A percentile compares a stretch with the other conserved stretches of the same genome.
Conservation (phyloP, 75 land plant genomes). For the Cryptomeria japonica region DNA sequence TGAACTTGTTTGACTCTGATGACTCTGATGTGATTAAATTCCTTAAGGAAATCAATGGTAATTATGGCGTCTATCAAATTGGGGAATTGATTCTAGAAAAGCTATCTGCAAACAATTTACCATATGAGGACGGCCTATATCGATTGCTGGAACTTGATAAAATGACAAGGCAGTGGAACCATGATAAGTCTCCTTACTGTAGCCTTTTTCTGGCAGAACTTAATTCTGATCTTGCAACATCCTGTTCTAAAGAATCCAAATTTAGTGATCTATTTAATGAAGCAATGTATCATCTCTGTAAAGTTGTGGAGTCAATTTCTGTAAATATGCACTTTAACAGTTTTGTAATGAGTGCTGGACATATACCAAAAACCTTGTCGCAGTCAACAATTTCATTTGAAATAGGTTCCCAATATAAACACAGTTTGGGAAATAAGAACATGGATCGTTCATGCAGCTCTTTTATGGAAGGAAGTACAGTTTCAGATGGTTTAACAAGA, state of each 20-base stretch:
- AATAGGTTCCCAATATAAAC: neutral
- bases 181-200: constrained; percentile 65
- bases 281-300: constrained; percentile 84
- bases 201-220: constrained; percentile 89
- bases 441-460: constrained; percentile 1
- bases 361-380: neutral
- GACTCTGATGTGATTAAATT: constrained; percentile 50
- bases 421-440: neutral
- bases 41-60: constrained; percentile 42
- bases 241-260: constrained; percentile 28
- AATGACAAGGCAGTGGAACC: constrained; percentile 55
- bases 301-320: constrained; percentile 67
- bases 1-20: constrained; percentile 27
- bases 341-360: constrained; percentile 1
- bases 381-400: neutral
- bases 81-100: constrained; percentile 71
- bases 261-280: constrained; percentile 51
- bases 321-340: constrained; percentile 28
- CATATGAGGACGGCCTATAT: constrained; percentile 34
- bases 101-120: constrained; percentile 38
- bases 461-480: neutral
- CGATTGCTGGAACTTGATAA: constrained; percentile 81
- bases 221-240: constrained; percentile 63
- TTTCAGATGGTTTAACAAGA: neutral
- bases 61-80: constrained; percentile 80